A percentile compares a stretch with the other conserved stretches of the same genome.
Evolutionary conservation across 2,329 filamentous ascomycete species (phyloP).

Genomic region (Neopestalotiopsis sp.): DNA sequence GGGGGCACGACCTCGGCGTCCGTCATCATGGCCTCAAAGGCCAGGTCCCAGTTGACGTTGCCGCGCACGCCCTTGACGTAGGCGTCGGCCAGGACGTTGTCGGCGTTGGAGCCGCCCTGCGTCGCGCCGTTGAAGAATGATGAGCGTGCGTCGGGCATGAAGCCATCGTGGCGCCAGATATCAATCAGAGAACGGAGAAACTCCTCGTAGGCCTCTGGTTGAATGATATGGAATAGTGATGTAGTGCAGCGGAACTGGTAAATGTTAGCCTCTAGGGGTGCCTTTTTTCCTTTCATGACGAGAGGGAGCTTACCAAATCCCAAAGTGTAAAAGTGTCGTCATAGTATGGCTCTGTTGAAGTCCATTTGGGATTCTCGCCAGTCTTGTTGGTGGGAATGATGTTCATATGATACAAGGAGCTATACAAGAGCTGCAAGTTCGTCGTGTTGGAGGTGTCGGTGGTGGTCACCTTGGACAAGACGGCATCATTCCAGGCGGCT

Average conservation of each 20-base stretch:
- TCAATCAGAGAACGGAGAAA: conserved; percentile 71
- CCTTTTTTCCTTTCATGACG: too few species aligned
- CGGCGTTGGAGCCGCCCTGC: conserved; percentile 73
- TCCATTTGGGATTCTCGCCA: conserved; percentile 72
- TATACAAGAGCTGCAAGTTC: conserved; percentile 67
- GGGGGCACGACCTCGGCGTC: conserved; percentile 68
- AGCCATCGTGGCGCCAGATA: conserved; percentile 69
- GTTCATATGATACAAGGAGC: conserved; percentile 72
- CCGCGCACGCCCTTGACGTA: conserved; percentile 71
- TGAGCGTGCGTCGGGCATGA: conserved; percentile 68
- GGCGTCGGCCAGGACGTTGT: conserved; percentile 75
- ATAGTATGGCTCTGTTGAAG: conserved; percentile 69
- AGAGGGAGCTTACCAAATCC: conserved; percentile 46
- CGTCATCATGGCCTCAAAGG: conserved; percentile 66
- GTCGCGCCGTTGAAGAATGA: conserved; percentile 72
- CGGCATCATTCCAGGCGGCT: conserved; percentile 62
- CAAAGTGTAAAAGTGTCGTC: conserved; percentile 75
- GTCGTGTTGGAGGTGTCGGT: conserved; percentile 55
- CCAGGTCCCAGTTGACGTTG: conserved; percentile 67
- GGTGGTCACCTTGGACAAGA: conserved; percentile 68
- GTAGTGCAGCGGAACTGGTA: conserved; percentile 67
- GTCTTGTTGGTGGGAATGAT: conserved; percentile 73
- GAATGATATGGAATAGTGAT: conserved; percentile 67
- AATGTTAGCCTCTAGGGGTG: conserved; percentile 23
- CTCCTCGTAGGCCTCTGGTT: conserved; percentile 67